phyloP scores from a whole-genome alignment of 305 asterid genomes.

The Solanum hybrid region DNA sequence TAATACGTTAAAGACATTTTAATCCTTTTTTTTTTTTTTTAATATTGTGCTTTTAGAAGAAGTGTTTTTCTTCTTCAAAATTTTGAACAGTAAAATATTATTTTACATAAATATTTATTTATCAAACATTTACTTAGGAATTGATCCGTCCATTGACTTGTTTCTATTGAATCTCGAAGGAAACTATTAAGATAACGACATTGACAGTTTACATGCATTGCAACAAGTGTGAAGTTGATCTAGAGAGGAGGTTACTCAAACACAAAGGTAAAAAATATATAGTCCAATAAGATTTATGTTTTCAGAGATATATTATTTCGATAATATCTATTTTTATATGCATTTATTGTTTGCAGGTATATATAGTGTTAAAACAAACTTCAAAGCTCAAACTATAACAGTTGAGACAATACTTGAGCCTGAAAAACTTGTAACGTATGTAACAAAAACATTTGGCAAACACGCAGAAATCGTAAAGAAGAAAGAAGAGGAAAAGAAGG shows the following conservation, averaged over 20 bases:
- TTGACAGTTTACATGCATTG: background rate
- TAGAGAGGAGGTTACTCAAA: background rate
- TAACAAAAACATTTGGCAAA: background rate
- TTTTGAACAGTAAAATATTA: too few species aligned
- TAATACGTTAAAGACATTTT: background rate
- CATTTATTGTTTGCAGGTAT: background rate
- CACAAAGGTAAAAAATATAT: background rate
- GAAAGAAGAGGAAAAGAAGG: background rate
- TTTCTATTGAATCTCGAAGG: background rate
- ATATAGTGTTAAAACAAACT: background rate
- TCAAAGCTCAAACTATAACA: background rate
- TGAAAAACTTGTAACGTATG: background rate
- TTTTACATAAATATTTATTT: too few species aligned
- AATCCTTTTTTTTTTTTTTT: background rate
- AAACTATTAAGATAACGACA: background rate
- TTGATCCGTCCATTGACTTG: background rate
- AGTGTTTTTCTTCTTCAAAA: background rate
- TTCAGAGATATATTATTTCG: background rate
- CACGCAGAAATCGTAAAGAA: background rate
- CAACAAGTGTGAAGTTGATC: background rate
- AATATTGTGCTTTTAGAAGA: background rate
- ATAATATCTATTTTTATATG: background rate
- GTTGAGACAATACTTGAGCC: background rate
- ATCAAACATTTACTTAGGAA: background rate
- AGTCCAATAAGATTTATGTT: background rate